These are phyloP conservation scores for Penicillium sp. DNA, from an alignment of 2,329 filamentous ascomycete species.

Conservation along the genomic window DNA sequence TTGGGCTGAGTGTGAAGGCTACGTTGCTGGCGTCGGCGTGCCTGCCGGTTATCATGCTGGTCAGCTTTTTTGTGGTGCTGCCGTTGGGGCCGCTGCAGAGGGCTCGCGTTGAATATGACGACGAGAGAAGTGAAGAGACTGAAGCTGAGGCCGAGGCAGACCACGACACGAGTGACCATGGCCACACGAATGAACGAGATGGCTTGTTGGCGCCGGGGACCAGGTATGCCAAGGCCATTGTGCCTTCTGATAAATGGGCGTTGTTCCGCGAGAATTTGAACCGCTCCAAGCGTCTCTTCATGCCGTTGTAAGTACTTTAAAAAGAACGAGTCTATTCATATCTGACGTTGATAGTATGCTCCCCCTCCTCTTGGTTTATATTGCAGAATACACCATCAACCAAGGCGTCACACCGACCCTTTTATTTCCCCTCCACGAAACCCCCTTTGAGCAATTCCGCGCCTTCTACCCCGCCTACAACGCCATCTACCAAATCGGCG, in stretches of 20 bases:
- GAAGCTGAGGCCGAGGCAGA: constrained; percentile 32
- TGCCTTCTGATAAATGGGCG: constrained; percentile 24
- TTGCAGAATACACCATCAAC: constrained; percentile 97
- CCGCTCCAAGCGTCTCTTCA: constrained; percentile 66
- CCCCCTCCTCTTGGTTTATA: constrained; percentile 84
- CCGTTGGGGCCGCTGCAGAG: constrained; percentile 62
- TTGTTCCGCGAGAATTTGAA: constrained; percentile 53
- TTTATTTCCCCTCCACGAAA: constrained; percentile 71
- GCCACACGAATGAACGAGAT: constrained; percentile 14
- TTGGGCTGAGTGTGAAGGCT: constrained; percentile 68
- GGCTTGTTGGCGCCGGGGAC: constrained; percentile 26
- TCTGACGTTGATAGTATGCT: constrained; percentile 60
- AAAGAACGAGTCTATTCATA: neutral
- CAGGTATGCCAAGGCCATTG: constrained; percentile 19
- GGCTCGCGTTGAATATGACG: constrained; percentile 47
- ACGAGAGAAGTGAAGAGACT: constrained; percentile 31
- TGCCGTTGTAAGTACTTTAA: constrained; percentile 56
- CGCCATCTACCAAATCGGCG: constrained; percentile 90
- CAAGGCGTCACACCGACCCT: constrained; percentile 88
- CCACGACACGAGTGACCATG: neutral
- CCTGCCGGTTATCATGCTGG: constrained; percentile 72
- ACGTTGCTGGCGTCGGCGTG: constrained; percentile 75
- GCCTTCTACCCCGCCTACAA: constrained; percentile 94
- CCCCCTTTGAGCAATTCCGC: constrained; percentile 76
- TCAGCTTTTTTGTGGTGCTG: constrained; percentile 79